Evolutionary conservation across 352 stramenopile species (phyloP).

Genomic region (Phytophthora litchii): DNA sequence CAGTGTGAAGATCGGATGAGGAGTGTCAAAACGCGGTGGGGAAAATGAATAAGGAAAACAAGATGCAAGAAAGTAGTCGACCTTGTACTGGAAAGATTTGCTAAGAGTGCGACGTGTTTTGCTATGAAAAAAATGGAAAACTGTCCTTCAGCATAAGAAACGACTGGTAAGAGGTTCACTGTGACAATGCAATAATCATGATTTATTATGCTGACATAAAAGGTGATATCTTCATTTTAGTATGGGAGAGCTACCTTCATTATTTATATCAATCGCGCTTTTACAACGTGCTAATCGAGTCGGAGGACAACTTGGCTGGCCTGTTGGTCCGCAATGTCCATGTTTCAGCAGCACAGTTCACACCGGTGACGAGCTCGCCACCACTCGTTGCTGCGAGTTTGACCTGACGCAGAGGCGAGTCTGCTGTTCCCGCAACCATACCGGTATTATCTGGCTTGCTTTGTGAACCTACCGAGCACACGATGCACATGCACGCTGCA

Average conservation of each 20-base stretch:
- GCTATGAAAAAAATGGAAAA: too few species aligned
- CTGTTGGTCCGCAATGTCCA: constrained; percentile 7
- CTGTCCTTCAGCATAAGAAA: neutral
- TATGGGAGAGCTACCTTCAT: neutral
- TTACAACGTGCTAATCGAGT: constrained; percentile 12
- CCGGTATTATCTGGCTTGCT: constrained; percentile 4
- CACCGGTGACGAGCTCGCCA: constrained; percentile 5
- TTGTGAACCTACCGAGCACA: neutral
- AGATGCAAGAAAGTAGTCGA: neutral
- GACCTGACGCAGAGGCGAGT: neutral
- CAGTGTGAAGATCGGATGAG: constrained; percentile 12
- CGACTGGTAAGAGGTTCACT: neutral
- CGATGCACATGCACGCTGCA: constrained; percentile 1
- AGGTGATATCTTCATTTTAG: neutral
- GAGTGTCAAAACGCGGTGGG: constrained; percentile 1
- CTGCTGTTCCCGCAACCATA: neutral
- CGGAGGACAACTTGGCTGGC: constrained; percentile 14
- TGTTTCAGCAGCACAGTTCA: constrained; percentile 15
- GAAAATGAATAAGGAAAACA: neutral
- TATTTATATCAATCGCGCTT: neutral
- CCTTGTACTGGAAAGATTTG: neutral
- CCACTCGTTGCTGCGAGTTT: constrained; percentile 10
- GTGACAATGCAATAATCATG: neutral
- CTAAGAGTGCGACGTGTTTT: neutral
- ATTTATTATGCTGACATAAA: neutral